Evolutionary conservation across 805 yeast species (phyloP), one percentile per base, ranked within the genome.

Genomic region (Candida chilensis): DNA sequence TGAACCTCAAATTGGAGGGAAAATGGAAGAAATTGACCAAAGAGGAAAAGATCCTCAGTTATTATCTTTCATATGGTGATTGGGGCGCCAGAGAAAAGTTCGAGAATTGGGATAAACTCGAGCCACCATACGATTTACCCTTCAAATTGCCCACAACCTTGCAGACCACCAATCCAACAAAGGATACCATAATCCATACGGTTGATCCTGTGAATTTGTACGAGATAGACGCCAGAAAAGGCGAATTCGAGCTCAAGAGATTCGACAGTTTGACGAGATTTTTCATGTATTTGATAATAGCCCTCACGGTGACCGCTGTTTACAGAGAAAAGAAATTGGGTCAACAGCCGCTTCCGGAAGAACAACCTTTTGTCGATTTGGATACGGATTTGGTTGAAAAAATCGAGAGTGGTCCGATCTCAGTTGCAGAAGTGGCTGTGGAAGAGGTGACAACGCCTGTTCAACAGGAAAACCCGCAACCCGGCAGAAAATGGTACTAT

Each of bases 1-100:
- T n/a, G 27, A 67, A 63, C n/a, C n/a, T n/a, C n/a, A n/a, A 62
- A 33, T 57, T 54, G 44, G 74, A 68, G 38, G 61, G 61, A 31
- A 61, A 67, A 32, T 82, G 94, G 94, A 48, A 49, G 2, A 50
- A 57, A 24, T 38, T 78, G 27, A 59, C 71, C 4, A 36, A 36
- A 9, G 64, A 68, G 30, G 67, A 67, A 31, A 78, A 79, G 44
- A 58, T 67, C 37, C 57, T 78, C 38, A 65, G 73, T 7, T 78
- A 74, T 47, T 77, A 66, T 54, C 63, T 78, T 18, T 65, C 78
- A 0, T 82, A 75, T 50, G 88, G 88, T 2, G 61, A 78, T 28
- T 72, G 81, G 66, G 92, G 87, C 0, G 78, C 74, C 2, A 61
- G 94, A 37, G 75, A 70, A 28, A 69, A 70, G 14, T 67, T 78